These are phyloP conservation scores for Botrytis fragariae DNA, from an alignment of 2,329 filamentous ascomycete species.

Conservation along the genomic window DNA sequence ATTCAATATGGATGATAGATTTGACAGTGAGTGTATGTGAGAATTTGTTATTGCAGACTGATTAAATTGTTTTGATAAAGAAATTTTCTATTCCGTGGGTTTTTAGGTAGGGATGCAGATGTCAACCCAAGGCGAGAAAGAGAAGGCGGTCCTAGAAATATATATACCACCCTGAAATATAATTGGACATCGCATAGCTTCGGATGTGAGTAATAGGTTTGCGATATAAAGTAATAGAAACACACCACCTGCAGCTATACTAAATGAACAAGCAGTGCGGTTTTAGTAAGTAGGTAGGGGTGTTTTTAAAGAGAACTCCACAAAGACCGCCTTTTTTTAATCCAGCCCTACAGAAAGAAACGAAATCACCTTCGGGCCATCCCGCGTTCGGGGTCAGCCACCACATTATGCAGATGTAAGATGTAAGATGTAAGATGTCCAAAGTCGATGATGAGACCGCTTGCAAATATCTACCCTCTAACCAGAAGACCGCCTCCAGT, in stretches of 20 bases:
- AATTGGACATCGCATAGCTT: slow-evolving; percentile 1
- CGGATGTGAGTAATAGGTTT: not conserved
- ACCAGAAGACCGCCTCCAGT: not conserved
- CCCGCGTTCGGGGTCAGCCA: not conserved
- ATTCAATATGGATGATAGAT: not conserved
- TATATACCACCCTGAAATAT: not conserved
- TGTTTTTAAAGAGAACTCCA: not conserved
- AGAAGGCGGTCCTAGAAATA: slow-evolving; percentile 12
- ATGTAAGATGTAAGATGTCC: not conserved
- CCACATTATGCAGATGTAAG: not conserved
- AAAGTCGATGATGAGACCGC: not conserved
- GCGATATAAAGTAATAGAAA: not conserved
- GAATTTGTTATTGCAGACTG: not conserved
- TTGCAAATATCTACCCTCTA: not conserved
- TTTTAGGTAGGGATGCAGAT: not conserved
- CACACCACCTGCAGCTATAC: rapidly evolving
- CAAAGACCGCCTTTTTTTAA: not conserved
- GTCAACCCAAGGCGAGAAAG: not conserved
- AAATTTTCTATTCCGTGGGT: not conserved
- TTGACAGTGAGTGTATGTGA: not conserved
- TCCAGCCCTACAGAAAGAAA: not conserved
- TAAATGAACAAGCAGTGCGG: too few relatives aligned
- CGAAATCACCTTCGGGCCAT: not conserved
- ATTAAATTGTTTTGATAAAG: not conserved
- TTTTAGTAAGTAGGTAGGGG: not conserved